phyloP scores from a whole-genome alignment of 345 rosid genomes.

The Fremontodendron californicum region DNA sequence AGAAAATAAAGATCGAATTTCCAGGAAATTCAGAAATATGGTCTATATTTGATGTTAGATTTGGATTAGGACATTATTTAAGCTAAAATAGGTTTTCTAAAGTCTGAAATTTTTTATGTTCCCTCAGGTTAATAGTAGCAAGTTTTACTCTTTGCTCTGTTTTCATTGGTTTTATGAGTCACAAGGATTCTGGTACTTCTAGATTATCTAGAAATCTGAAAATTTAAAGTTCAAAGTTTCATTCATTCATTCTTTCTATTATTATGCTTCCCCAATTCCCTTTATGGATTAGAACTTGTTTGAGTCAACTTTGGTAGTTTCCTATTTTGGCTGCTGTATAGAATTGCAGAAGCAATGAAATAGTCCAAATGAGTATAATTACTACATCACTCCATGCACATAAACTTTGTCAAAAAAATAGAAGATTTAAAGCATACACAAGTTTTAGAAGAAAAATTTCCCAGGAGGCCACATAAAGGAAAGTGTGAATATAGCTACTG shows the following conservation, averaged over 20 bases:
- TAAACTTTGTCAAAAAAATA: background rate
- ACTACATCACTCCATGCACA: background rate
- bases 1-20: background rate
- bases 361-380: background rate
- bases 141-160: background rate
- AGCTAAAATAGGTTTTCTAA: background rate
- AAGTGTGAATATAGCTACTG: slow-evolving; percentile 7
- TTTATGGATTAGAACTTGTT: background rate
- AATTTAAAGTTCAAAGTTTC: background rate
- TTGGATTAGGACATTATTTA: background rate
- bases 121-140: background rate
- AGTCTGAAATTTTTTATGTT: background rate
- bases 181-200: background rate
- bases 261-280: background rate
- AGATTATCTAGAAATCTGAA: background rate
- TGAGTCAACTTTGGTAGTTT: background rate
- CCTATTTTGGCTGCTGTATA: background rate
- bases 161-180: background rate
- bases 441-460: background rate
- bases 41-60: background rate
- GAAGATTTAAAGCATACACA: background rate
- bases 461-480: background rate
- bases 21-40: background rate
- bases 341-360: background rate
- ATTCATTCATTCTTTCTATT: background rate